Evolutionary conservation across 106 monocot genomes (phyloP), one percentile per base, ranked within the genome.

Genomic region (Agapanthus africanus): DNA sequence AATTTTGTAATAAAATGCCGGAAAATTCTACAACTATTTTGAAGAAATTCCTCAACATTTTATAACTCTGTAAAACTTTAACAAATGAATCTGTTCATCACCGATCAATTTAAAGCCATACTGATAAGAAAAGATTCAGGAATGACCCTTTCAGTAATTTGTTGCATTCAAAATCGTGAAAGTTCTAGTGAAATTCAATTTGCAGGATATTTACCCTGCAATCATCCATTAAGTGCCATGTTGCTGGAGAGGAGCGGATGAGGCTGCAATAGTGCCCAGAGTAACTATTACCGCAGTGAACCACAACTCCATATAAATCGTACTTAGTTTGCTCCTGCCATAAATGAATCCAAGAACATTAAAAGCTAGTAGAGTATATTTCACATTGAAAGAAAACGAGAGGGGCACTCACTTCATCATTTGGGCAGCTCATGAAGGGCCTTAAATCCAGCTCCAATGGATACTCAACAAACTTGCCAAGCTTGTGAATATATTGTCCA

Each of bases 161-260:
- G n/a, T n/a, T n/a, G n/a, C n/a, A n/a, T n/a, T n/a, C n/a, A n/a
- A n/a, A n/a, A n/a, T n/a, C n/a, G n/a, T n/a, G n/a, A n/a, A n/a
- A n/a, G n/a, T n/a, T n/a, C n/a, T n/a, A n/a, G n/a, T n/a, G n/a
- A n/a, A n/a, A n/a, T n/a, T 25, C 4, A 37, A n/a, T 34, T 36
- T 39, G 64, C 15, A 7, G n/a, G 16, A 40, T 39, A 25, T 23
- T 39, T 65, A 73, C 73, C 65, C 7, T 39, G 22, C 65, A 65
- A 26, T 89, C 88, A 68, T 89, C 69, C 75, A 89, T 70, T 59
- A 28, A 57, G 66, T 82, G 40, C 88, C 88, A 89, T 11, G 68
- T 30, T 4, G 67, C 65, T 2, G 77, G 73, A 31, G 85, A 85
- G 54, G 88, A 74, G 42, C 88, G 88, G 19, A 89, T 50, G 19